Evolutionary conservation across 345 rosid genomes (phyloP).

Genomic region (Rhodamnia rubescens): DNA sequence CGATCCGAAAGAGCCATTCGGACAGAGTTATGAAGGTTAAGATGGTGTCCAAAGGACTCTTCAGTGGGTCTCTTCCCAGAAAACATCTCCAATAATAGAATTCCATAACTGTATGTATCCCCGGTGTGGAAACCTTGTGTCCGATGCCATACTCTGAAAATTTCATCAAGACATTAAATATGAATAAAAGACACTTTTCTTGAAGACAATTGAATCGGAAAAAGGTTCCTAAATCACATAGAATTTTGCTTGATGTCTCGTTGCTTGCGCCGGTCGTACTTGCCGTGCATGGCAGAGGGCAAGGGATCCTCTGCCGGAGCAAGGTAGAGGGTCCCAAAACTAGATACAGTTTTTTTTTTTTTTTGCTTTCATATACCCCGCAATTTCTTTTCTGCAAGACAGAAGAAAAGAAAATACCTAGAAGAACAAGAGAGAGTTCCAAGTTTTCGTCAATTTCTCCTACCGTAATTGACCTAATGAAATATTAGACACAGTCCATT

Average conservation of each 20-base stretch:
- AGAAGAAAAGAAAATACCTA: neutral
- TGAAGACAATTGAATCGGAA: too few relatives aligned
- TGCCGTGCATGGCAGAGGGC: too few relatives aligned
- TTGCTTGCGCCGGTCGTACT: too few relatives aligned
- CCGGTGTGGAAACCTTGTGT: neutral
- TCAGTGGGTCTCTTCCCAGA: neutral
- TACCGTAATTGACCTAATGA: too few relatives aligned
- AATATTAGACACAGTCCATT: too few relatives aligned
- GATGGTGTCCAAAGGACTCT: neutral
- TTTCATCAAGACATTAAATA: neutral
- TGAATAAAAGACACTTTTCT: neutral
- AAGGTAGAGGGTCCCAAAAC: too few relatives aligned
- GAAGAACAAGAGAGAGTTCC: too few relatives aligned
- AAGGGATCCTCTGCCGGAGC: neutral
- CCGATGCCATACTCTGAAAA: neutral
- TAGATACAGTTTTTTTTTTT: too few relatives aligned
- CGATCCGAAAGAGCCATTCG: neutral
- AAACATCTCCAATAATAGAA: neutral
- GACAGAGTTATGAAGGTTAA: neutral
- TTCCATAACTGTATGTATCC: neutral
- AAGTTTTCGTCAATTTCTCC: too few relatives aligned
- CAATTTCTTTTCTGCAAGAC: neutral
- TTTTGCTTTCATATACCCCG: neutral
- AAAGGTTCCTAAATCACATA: too few relatives aligned
- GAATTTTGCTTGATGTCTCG: neutral